A percentile compares a stretch with the other conserved stretches of the same genome.
phyloP scores from a whole-genome alignment of 768 basidiomycete species.

The Collybiopsis confluens region DNA sequence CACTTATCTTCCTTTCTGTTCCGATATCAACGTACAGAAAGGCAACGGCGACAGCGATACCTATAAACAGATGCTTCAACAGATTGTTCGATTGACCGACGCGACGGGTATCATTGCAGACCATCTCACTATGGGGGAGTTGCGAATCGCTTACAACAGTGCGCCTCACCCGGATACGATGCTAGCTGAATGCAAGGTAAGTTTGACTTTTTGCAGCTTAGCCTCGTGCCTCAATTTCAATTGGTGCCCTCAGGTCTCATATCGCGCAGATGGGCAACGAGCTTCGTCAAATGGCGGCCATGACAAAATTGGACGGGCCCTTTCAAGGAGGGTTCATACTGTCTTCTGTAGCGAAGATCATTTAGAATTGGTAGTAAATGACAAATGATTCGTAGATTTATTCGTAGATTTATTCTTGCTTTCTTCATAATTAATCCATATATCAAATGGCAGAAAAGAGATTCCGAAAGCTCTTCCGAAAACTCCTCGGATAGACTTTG shows the following conservation, averaged over 20 bases:
- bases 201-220: neutral
- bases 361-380: neutral
- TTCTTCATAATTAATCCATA: too few relatives aligned
- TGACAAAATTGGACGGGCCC: conserved; percentile 1
- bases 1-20: conserved; percentile 6
- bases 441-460: too few relatives aligned
- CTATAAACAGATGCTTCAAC: neutral
- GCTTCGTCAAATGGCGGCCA: neutral
- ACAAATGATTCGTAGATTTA: neutral
- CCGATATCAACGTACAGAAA: neutral
- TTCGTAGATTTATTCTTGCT: too few relatives aligned
- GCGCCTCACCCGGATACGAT: neutral
- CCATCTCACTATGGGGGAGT: neutral
- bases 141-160: neutral
- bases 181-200: neutral
- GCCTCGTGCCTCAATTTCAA: neutral
- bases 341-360: neutral
- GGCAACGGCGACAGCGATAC: neutral
- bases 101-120: neutral
- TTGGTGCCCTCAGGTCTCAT: neutral
- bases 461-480: too few relatives aligned
- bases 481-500: too few relatives aligned
- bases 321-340: conserved; percentile 4
- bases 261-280: neutral
- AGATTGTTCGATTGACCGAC: neutral